These are phyloP conservation scores for Saturnispora mendoncae DNA, from an alignment of 805 yeast genomes.

Conservation along the genomic window DNA sequence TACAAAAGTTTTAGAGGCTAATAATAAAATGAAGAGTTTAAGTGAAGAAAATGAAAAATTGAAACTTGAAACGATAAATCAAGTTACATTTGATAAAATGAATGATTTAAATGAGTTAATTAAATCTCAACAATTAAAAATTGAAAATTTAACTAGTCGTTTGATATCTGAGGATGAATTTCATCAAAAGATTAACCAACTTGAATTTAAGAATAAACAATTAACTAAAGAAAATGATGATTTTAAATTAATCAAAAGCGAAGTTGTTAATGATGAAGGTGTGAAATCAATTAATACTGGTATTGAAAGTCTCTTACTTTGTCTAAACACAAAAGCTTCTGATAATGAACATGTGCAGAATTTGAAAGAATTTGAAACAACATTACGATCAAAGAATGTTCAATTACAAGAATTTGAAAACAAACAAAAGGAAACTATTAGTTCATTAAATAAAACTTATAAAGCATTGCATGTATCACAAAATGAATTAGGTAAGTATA, in stretches of 20 bases:
- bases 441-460: constrained; percentile 64
- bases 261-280: background rate
- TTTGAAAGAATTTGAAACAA: constrained; percentile 25
- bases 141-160: constrained; percentile 33
- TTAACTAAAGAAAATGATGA: constrained; percentile 33
- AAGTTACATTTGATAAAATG: constrained; percentile 5
- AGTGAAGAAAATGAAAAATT: constrained; percentile 30
- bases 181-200: constrained; percentile 38
- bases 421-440: constrained; percentile 63
- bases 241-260: background rate
- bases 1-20: constrained; percentile 48
- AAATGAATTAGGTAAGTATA: constrained; percentile 56
- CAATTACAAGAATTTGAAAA: constrained; percentile 39
- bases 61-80: constrained; percentile 6
- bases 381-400: constrained; percentile 21
- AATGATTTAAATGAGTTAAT: constrained; percentile 43
- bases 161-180: constrained; percentile 37
- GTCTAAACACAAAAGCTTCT: background rate
- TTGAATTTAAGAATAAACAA: constrained; percentile 38
- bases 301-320: background rate
- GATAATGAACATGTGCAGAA: background rate
- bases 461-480: constrained; percentile 68
- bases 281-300: background rate
- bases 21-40: constrained; percentile 40
- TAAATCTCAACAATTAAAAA: constrained; percentile 41